A percentile compares a stretch with the other conserved stretches of the same genome.
Conservation (phyloP, 495 filamentous ascomycete species). For the Niebla homalea region DNA sequence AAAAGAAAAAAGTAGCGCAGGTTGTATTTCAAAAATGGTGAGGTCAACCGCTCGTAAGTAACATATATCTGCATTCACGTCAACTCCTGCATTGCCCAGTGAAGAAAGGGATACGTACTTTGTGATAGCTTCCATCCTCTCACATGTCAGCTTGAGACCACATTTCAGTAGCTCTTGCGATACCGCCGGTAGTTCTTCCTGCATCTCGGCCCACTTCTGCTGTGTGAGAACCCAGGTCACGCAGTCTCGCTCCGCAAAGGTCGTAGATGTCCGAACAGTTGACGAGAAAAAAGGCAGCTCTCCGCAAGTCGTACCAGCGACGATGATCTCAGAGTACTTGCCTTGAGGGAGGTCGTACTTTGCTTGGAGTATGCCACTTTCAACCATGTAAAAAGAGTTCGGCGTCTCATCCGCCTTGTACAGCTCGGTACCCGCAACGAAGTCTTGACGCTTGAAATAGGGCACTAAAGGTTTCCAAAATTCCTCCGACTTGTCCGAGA, state of each 20-base stretch:
- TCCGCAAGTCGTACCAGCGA: constrained; percentile 88
- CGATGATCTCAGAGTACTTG: constrained; percentile 75
- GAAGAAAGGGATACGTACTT: constrained; percentile 32
- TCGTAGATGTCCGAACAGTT: constrained; percentile 74
- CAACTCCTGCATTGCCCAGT: background rate
- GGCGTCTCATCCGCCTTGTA: constrained; percentile 60
- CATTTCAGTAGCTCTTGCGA: constrained; percentile 75
- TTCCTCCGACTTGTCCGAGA: constrained; percentile 67
- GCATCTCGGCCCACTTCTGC: constrained; percentile 55
- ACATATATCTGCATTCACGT: constrained; percentile 12
- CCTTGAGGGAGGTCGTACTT: constrained; percentile 88
- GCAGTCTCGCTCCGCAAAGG: constrained; percentile 65
- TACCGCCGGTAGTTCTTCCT: constrained; percentile 55
- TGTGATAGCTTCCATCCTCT: constrained; percentile 84
- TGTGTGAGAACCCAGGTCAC: constrained; percentile 68
- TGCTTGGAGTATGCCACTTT: constrained; percentile 73
- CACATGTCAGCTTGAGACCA: constrained; percentile 73
- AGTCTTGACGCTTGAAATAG: constrained; percentile 58
- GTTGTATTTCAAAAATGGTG: too few species aligned
- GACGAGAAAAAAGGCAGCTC: constrained; percentile 93
- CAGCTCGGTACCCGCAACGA: constrained; percentile 53
- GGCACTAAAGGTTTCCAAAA: constrained; percentile 75
- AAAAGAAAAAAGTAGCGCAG: background rate
- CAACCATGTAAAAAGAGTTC: constrained; percentile 80
- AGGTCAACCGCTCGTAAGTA: constrained; percentile 15